These are phyloP conservation scores for Lactarius indigo DNA, from an alignment of 768 basidiomycete genomes.

Conservation along the genomic window DNA sequence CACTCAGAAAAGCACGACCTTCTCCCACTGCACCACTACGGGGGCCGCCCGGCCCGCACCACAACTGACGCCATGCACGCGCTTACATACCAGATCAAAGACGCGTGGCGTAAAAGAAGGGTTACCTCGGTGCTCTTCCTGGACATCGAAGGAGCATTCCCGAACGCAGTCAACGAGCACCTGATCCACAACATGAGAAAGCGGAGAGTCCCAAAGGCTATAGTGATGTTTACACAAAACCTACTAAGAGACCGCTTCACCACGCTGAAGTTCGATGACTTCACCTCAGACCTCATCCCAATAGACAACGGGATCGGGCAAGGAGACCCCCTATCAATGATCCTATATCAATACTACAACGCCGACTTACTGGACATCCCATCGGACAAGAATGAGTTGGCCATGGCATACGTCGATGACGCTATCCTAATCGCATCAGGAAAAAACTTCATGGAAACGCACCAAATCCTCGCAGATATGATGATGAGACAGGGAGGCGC, in stretches of 20 bases:
- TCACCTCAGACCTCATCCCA: not conserved
- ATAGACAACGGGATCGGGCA: slow-evolving; percentile 1
- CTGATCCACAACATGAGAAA: no score
- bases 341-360: slow-evolving; percentile 10
- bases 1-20: no score
- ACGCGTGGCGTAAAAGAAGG: no score
- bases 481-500: not conserved
- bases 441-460: slow-evolving; percentile 29
- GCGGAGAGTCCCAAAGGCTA: no score
- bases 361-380: slow-evolving; percentile 11
- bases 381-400: fast-evolving
- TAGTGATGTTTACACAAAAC: no score
- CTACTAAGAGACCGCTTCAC: not conserved
- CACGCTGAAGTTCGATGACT: not conserved
- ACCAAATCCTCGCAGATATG: not conserved
- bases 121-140: no score
- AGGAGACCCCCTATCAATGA: slow-evolving; percentile 2
- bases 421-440: slow-evolving; percentile 29
- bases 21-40: no score
- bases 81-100: no score
- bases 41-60: no score
- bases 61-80: no score
- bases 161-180: no score
- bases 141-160: no score
- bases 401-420: slow-evolving; percentile 1